Evolutionary conservation across 768 basidiomycete species (phyloP), one percentile per base, ranked within the genome.

Genomic region (Suillus alpinus): DNA sequence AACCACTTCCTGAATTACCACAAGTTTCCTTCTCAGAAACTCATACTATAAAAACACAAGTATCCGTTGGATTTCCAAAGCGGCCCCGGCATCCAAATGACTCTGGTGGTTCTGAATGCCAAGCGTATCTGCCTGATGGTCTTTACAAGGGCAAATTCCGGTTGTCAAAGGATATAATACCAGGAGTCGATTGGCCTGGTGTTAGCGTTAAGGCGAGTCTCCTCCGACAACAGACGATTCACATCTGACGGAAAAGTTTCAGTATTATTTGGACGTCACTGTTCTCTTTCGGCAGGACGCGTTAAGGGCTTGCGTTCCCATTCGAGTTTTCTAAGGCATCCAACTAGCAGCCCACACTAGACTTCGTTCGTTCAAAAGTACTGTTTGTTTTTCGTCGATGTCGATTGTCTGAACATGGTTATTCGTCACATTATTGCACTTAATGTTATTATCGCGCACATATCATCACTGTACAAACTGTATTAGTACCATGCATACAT

Each of bases 181-280:
- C 88, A 14, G 80, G 78, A 55, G 81, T 89, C 57, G 82, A 88
- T 59, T 89, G 88, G 86, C 75, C 77, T 50, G 88, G 88, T 9
- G 65, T 91, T 18, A 83, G 78, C 57, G 84, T 91, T 53, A 86
- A 88, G 80, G 89, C 89, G 67, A 58, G 79, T 73, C 20, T 23
- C 49, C 23, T 53, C 14, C 23, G 16, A 18, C 23, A 55, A 18
- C 36, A 18, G 20, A 57, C 13, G 10, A 3, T 53, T 55, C 23
- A 32, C 49, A 57, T 9, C 57, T 53, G 40, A 53, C 13, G 6
- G 47, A 13, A 55, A 6, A 50, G 31, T 41, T 64, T 12, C 66
- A 91, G 89, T 90, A 90, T 73, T 90, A 88, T 69, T 74, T 91
- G 59, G 87, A 90, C 60, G 79, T 88, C 36, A 86, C 86, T 55